Percentiles rank a stretch among this genome's conserved stretches.
Conservation (phyloP, 1,284 basidiomycete genomes). For the Marasmius fiardii region DNA sequence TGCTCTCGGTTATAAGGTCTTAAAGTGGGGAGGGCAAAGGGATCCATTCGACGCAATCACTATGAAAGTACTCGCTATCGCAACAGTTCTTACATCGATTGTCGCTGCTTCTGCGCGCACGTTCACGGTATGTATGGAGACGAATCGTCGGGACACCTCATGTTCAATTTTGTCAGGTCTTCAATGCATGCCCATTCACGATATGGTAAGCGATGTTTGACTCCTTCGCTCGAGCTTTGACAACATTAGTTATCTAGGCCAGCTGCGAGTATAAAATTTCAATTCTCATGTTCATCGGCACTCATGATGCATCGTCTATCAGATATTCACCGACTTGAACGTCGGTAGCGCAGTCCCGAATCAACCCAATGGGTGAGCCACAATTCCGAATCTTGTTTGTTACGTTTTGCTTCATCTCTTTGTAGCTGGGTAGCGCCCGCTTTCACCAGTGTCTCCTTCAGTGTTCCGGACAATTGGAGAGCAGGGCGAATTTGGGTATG, state of each 20-base stretch:
- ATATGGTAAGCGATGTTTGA: constrained; percentile 30
- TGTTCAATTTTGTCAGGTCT: constrained; percentile 26
- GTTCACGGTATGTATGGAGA: constrained; percentile 22
- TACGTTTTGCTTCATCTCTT: too few species aligned
- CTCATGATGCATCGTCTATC: too few species aligned
- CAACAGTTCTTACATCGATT: constrained; percentile 21
- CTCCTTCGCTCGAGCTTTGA: neutral
- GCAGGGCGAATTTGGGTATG: constrained; percentile 32
- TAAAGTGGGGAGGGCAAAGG: neutral
- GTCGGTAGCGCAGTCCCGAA: too few species aligned
- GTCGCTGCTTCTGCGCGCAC: constrained; percentile 32
- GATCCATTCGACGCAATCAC: constrained; percentile 3
- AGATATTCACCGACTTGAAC: too few species aligned
- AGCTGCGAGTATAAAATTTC: constrained; percentile 23
- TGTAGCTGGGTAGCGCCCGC: constrained; percentile 26
- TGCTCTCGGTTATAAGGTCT: neutral
- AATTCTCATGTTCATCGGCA: too few species aligned
- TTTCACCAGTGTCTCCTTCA: constrained; percentile 21
- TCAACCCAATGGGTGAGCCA: too few species aligned
- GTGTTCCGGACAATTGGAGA: constrained; percentile 31
- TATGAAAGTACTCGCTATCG: constrained; percentile 27
- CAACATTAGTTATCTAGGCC: constrained; percentile 25
- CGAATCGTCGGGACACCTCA: neutral
- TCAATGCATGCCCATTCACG: constrained; percentile 41
- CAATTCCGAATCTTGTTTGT: too few species aligned